phyloP scores from a whole-genome alignment of 2,329 filamentous ascomycete species.

The Gliomastix tumulicola region DNA sequence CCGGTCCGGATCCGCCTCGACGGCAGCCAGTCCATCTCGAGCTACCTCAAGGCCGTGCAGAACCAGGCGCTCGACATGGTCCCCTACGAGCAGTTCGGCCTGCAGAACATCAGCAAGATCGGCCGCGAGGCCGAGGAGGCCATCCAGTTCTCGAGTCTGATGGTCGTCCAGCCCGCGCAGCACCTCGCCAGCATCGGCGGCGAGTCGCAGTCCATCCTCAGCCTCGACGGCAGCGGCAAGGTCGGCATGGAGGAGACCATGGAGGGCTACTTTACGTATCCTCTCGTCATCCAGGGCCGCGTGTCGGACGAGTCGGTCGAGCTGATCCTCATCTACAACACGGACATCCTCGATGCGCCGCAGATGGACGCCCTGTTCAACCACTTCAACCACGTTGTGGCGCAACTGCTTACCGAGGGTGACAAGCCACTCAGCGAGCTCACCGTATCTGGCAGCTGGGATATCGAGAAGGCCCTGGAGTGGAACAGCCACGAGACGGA shows the following conservation, averaged over 20 bases:
- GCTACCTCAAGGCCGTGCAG: slow-evolving; percentile 8
- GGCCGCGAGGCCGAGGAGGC: slow-evolving; percentile 6
- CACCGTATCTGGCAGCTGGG: background rate
- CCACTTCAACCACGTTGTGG: slow-evolving; percentile 1
- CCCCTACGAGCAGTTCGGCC: slow-evolving; percentile 11
- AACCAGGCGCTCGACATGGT: slow-evolving; percentile 11
- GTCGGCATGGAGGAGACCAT: background rate
- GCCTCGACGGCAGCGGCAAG: background rate
- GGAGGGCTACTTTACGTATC: slow-evolving; percentile 4
- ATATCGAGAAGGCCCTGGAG: background rate
- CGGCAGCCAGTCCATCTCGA: slow-evolving; percentile 3
- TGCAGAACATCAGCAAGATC: slow-evolving; percentile 14
- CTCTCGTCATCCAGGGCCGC: slow-evolving; percentile 1
- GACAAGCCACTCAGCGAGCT: background rate
- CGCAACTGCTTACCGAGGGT: background rate
- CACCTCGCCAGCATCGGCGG: background rate
- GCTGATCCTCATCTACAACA: slow-evolving; percentile 1
- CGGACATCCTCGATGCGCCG: background rate
- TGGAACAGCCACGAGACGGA: slow-evolving; percentile 1
- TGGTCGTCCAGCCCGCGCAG: slow-evolving; percentile 10
- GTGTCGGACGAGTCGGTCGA: background rate
- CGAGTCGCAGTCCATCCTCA: background rate
- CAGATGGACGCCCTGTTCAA: background rate
- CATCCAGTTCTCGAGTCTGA: slow-evolving; percentile 11
- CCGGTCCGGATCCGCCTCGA: slow-evolving; percentile 6